A percentile compares a stretch with the other conserved stretches of the same genome.
phyloP scores from a whole-genome alignment of 73 alveolate species.

The Symbiodinium pilosum region DNA sequence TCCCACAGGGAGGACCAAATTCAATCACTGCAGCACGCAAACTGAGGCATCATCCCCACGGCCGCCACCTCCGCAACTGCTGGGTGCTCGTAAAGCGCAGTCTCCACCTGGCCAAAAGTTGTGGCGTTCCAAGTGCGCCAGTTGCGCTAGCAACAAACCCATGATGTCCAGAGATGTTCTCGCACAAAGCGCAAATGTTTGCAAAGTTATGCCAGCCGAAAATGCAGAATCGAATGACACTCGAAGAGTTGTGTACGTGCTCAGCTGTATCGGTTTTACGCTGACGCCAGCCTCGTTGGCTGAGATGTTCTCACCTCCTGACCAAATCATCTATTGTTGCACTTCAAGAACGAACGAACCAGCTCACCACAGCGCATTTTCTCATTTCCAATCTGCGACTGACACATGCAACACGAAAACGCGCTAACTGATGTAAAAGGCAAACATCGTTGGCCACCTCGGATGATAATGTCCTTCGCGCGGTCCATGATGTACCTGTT shows the following conservation, averaged over 20 bases:
- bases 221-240: neutral
- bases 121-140: too few species aligned
- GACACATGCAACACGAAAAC: too few species aligned
- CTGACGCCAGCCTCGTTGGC: constrained; percentile 72
- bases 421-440: neutral
- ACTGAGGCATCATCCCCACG: constrained; percentile 14
- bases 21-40: too few species aligned
- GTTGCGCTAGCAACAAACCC: too few species aligned
- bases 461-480: constrained; percentile 87
- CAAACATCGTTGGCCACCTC: constrained; percentile 22
- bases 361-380: too few species aligned
- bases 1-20: too few species aligned
- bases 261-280: too few species aligned
- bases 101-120: neutral
- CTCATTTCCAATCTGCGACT: too few species aligned
- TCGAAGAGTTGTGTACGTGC: neutral
- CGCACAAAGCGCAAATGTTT: neutral
- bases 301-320: constrained; percentile 83
- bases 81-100: constrained; percentile 58
- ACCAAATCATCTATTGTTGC: neutral
- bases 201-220: neutral
- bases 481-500: constrained; percentile 60
- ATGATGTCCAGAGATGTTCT: neutral
- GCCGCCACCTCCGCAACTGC: constrained; percentile 87
- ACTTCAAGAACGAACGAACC: too few species aligned